These are phyloP conservation scores for Symbiodinium natans DNA, from an alignment of 73 alveolate species.

Conservation along the genomic window DNA sequence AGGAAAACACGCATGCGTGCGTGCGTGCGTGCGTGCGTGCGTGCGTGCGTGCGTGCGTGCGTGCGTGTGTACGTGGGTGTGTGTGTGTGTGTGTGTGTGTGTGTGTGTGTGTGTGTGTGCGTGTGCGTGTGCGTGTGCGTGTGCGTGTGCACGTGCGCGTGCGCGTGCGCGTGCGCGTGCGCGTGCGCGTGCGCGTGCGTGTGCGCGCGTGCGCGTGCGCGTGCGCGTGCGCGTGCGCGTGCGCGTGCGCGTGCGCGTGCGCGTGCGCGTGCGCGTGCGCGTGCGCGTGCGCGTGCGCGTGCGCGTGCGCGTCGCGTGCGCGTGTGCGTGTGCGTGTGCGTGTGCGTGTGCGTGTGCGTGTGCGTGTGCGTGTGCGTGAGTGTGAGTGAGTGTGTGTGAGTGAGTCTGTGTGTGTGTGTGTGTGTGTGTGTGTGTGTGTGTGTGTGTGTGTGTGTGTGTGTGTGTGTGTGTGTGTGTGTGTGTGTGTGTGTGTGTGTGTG, in stretches of 20 bases:
- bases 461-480: not conserved
- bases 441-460: not conserved
- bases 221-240: not conserved
- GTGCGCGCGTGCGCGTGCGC: not conserved
- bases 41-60: not conserved
- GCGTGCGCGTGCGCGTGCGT: not conserved
- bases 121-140: not conserved
- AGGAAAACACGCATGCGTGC: not conserved
- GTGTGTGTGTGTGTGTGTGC: not conserved
- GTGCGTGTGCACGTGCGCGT: not conserved
- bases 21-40: not conserved
- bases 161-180: not conserved
- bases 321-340: not conserved
- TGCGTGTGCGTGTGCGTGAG: not conserved
- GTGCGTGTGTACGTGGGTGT: not conserved
- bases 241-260: not conserved
- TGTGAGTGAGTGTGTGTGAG: not conserved
- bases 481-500: not conserved
- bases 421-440: not conserved
- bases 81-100: not conserved
- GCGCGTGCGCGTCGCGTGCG: too few species aligned
- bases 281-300: too few species aligned
- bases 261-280: not conserved
- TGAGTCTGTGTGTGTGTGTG: not conserved
- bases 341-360: not conserved